These are phyloP conservation scores for Aspergillus neoniger DNA, from an alignment of 2,329 filamentous ascomycete species.

Conservation along the genomic window DNA sequence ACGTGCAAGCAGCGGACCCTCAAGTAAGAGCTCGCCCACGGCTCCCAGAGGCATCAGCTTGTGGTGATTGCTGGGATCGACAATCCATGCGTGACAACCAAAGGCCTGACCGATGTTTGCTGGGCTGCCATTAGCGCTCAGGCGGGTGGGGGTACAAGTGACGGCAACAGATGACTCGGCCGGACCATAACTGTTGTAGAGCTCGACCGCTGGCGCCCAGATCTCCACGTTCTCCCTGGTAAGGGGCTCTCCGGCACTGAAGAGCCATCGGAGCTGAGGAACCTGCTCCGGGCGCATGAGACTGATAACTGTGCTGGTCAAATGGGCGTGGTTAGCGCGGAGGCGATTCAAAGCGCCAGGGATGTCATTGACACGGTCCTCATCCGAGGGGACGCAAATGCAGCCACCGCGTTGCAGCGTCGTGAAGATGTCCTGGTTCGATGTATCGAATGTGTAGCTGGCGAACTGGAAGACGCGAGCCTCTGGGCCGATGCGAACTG, in stretches of 20 bases:
- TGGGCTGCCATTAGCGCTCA: slow-evolving; percentile 1
- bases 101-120: slow-evolving; percentile 13
- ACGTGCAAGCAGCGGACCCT: slow-evolving; percentile 35
- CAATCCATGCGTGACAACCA: slow-evolving; percentile 25
- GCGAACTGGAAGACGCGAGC: slow-evolving; percentile 35
- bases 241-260: slow-evolving; percentile 30
- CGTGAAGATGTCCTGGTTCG: slow-evolving; percentile 33
- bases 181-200: slow-evolving; percentile 20
- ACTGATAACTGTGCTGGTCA: slow-evolving; percentile 57
- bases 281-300: slow-evolving; percentile 25
- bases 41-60: slow-evolving; percentile 36
- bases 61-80: slow-evolving; percentile 28
- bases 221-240: neutral
- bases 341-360: slow-evolving; percentile 15
- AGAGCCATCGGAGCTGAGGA: slow-evolving; percentile 33
- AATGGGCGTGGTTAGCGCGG: slow-evolving; percentile 49
- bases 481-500: neutral
- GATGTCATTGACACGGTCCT: slow-evolving; percentile 45
- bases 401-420: slow-evolving; percentile 46
- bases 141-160: neutral
- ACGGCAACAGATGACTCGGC: slow-evolving; percentile 23
- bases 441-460: slow-evolving; percentile 43
- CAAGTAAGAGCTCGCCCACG: slow-evolving; percentile 33
- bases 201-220: neutral
- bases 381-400: slow-evolving; percentile 47